Conservation (phyloP, 768 basidiomycete species). For the Tubosaeta sp. region DNA sequence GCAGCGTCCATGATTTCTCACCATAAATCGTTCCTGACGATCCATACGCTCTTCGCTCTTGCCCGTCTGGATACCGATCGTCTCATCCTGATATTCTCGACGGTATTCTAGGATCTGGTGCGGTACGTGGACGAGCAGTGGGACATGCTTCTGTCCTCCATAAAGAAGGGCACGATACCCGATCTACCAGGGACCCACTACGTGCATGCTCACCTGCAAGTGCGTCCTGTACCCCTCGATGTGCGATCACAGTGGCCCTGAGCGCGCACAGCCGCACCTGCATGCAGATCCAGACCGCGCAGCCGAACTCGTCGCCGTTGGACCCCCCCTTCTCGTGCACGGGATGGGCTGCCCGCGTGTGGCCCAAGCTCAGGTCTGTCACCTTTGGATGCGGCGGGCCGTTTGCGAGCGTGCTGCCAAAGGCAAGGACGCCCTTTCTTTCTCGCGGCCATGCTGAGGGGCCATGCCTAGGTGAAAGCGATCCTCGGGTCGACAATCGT, state of each 20-base stretch:
- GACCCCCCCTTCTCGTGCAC: background rate
- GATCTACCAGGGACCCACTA: conserved; percentile 2
- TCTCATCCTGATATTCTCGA: background rate
- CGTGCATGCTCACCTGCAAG: background rate
- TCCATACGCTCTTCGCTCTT: conserved; percentile 10
- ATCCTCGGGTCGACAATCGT: conserved; percentile 3
- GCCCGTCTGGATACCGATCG: background rate
- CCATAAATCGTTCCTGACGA: conserved; percentile 4
- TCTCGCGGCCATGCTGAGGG: background rate
- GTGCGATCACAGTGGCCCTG: background rate
- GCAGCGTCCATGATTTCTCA: conserved; percentile 1
- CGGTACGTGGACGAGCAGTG: conserved; percentile 1
- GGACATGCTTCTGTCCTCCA: conserved; percentile 2
- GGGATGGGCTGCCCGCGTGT: conserved; percentile 6
- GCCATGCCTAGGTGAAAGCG: background rate
- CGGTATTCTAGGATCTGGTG: conserved; percentile 5
- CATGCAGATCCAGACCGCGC: background rate
- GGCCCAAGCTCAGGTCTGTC: background rate
- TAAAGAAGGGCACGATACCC: conserved; percentile 5
- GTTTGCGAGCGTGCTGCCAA: background rate
- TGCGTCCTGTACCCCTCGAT: background rate
- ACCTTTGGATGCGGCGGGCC: conserved; percentile 2
- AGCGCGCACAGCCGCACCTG: background rate
- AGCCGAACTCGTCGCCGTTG: conserved; percentile 2
- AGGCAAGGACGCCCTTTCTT: background rate